Conservation (phyloP, 164 flowering plant species). For the Piper longum region DNA sequence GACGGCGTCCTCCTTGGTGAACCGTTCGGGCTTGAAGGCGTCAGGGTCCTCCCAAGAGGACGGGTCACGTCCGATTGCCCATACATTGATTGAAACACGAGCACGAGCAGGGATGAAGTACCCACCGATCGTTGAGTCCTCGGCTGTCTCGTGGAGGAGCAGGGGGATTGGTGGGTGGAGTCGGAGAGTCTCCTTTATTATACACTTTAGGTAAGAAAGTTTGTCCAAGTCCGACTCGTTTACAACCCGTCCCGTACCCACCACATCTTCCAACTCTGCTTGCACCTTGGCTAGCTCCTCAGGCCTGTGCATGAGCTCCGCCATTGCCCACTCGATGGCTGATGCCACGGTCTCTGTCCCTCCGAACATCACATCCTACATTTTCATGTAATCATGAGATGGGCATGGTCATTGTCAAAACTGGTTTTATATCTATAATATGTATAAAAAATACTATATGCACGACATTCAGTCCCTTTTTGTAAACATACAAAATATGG, state of each 20-base stretch:
- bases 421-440: not conserved
- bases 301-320: constrained; percentile 60
- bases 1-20: constrained; percentile 28
- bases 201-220: constrained; percentile 38
- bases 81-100: constrained; percentile 56
- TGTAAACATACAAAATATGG: not conserved
- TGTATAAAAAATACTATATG: not conserved
- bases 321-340: constrained; percentile 78
- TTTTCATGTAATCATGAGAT: too few relatives aligned
- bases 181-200: constrained; percentile 51
- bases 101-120: constrained; percentile 49
- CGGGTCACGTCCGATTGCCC: constrained; percentile 55
- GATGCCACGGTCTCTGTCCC: constrained; percentile 93
- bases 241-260: constrained; percentile 40
- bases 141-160: constrained; percentile 69
- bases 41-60: constrained; percentile 58
- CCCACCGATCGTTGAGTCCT: constrained; percentile 48
- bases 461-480: too few relatives aligned
- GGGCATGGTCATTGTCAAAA: too few relatives aligned
- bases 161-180: constrained; percentile 88
- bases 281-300: constrained; percentile 47
- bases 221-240: constrained; percentile 65
- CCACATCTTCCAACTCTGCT: constrained; percentile 45
- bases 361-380: constrained; percentile 85
- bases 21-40: constrained; percentile 38